Conservation (phyloP, 306 rosid genomes). For the Dryas alaskensis region DNA sequence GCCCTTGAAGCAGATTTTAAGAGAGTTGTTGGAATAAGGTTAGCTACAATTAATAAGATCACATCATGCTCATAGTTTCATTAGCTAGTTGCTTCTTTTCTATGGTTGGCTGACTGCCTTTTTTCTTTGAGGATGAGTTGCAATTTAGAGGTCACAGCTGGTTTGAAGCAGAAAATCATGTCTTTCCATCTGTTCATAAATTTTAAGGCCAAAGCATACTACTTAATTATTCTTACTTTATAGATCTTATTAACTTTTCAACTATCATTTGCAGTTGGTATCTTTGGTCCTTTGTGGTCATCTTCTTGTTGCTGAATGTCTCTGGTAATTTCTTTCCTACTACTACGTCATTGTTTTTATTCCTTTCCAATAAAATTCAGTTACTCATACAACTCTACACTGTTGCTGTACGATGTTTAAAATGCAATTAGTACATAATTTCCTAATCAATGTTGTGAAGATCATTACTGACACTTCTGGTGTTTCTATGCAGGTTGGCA, state of each 20-base stretch:
- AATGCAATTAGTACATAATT: too few species aligned
- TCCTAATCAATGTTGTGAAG: too few species aligned
- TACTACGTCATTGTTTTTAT: too few species aligned
- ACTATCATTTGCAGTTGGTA: constrained; percentile 32
- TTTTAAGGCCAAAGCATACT: too few species aligned
- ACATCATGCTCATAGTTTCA: constrained; percentile 2
- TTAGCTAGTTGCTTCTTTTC: not conserved
- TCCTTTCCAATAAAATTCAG: too few species aligned
- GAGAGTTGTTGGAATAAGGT: constrained; percentile 43
- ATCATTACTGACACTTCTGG: not conserved
- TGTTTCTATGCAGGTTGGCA: constrained; percentile 29
- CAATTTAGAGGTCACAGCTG: not conserved
- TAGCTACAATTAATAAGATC: not conserved
- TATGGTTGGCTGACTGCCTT: not conserved
- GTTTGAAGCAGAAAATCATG: not conserved
- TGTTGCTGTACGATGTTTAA: too few species aligned
- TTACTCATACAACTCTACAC: too few species aligned
- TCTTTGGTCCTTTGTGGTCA: constrained; percentile 34
- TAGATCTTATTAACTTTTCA: not conserved
- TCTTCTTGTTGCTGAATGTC: constrained; percentile 36
- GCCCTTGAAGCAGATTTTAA: constrained; percentile 36
- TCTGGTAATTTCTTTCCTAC: constrained; percentile 17
- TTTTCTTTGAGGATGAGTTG: not conserved
- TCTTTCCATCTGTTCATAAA: not conserved
- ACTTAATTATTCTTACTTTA: not conserved